Conservation (phyloP, 352 stramenopile genomes). For the Globisporangium canariense region DNA sequence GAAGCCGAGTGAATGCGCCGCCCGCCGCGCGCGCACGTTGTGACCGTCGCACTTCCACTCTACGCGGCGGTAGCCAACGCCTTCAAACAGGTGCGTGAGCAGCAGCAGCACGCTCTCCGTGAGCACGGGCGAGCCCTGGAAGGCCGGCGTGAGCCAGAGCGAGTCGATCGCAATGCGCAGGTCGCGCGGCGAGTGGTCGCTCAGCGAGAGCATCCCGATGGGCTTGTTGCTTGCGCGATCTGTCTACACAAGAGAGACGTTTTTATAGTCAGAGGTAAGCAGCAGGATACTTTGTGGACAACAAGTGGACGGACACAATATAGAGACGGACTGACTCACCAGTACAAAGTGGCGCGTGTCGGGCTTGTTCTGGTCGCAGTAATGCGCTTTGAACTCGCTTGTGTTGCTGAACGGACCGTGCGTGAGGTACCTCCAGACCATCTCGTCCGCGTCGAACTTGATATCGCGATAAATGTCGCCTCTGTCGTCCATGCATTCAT, state of each 20-base stretch:
- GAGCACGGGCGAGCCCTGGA: conserved; percentile 51
- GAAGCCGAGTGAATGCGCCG: conserved; percentile 79
- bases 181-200: conserved; percentile 68
- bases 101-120: conserved; percentile 68
- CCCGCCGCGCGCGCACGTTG: conserved; percentile 79
- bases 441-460: conserved; percentile 66
- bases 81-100: conserved; percentile 65
- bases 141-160: conserved; percentile 79
- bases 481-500: conserved; percentile 16
- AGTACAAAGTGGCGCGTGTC: conserved; percentile 64
- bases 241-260: conserved; percentile 21
- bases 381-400: conserved; percentile 28
- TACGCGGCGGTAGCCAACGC: conserved; percentile 71
- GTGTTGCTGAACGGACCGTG: conserved; percentile 52
- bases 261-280: neutral
- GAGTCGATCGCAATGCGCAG: conserved; percentile 76
- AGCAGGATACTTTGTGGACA: conserved; percentile 1
- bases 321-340: conserved; percentile 12
- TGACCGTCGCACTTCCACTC: conserved; percentile 87
- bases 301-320: neutral
- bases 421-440: conserved; percentile 75
- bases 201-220: conserved; percentile 80
- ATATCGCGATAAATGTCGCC: conserved; percentile 61
- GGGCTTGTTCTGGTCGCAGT: conserved; percentile 31
- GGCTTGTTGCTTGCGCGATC: conserved; percentile 39